Conservation (phyloP, 2,329 filamentous ascomycete species). For the Ophiostoma triangulosporum region DNA sequence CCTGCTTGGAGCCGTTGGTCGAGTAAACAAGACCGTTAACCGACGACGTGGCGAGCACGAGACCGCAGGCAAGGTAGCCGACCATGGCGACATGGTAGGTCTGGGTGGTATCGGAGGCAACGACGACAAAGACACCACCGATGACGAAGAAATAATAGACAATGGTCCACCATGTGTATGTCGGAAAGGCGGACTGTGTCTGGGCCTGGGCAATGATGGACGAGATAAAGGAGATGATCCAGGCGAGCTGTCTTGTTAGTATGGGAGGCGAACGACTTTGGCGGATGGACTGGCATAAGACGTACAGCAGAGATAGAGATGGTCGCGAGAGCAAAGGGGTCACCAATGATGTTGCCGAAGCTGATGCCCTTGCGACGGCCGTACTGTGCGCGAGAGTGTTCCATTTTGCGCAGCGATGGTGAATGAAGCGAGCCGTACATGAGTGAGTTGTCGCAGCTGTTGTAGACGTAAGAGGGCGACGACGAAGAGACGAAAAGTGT, state of each 20-base stretch:
- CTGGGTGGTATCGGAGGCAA: constrained; percentile 71
- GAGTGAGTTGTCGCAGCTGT: constrained; percentile 19
- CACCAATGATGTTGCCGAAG: constrained; percentile 81
- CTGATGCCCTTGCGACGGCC: constrained; percentile 49
- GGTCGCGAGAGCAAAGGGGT: constrained; percentile 90
- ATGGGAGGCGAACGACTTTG: neutral
- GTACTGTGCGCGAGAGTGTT: constrained; percentile 47
- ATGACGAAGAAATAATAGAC: constrained; percentile 80
- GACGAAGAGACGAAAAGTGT: neutral
- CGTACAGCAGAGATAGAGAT: constrained; percentile 82
- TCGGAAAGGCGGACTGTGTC: constrained; percentile 48
- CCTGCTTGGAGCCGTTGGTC: constrained; percentile 59
- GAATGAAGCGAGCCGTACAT: constrained; percentile 56
- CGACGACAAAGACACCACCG: constrained; percentile 63
- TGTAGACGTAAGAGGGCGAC: neutral
- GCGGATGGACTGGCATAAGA: no score
- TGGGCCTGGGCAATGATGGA: constrained; percentile 60
- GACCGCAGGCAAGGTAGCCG: constrained; percentile 68
- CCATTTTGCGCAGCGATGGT: constrained; percentile 70
- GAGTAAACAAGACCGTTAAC: constrained; percentile 80
- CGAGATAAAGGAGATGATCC: constrained; percentile 82
- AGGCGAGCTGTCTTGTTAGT: constrained; percentile 55
- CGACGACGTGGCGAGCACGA: constrained; percentile 74
- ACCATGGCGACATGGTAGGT: constrained; percentile 89
- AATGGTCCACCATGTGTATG: constrained; percentile 85